Evolutionary conservation across 2,329 filamentous ascomycete genomes (phyloP), one percentile per base, ranked within the genome.

Genomic region (Xylaria sp.): DNA sequence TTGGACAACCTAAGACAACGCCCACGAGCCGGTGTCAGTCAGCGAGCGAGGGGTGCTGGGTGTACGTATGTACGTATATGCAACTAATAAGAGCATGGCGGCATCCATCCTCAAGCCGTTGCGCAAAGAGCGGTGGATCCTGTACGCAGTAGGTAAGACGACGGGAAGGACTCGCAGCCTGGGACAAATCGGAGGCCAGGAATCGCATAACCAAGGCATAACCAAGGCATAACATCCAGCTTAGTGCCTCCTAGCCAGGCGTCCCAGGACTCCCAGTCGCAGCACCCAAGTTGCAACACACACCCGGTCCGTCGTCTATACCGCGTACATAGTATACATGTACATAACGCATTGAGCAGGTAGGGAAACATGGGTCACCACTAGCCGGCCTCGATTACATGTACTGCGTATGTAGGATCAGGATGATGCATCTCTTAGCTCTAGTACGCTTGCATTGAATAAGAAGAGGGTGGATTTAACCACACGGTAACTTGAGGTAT

Each of bases 61-160:
- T 61, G 50, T 31, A 33, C 11, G 25, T 15, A 17, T 20, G 42
- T 44, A n/a, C 17, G n/a, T 54, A 29, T 64, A 70, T 68, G 68
- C 63, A 63, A 64, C 61, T 69, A 69, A 68, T 65, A 69, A 64
- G 61, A 62, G 61, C 60, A 63, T 68, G n/a, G n/a, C n/a, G n/a
- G n/a, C n/a, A n/a, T n/a, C n/a, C 50, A 29, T 67, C 61, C 47
- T 68, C 61, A 49, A 63, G 63, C 55, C 54, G 45, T 47, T 20
- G 42, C 38, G 53, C 61, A 60, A 68, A 69, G 65, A 61, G 70
- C 68, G 67, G 68, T 71, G 71, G 73, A 71, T 71, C 72, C 72
- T 74, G 72, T 69, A 65, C 58, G 67, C 70, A 72, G 72, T 69
- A 65, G 61, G 67, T 71, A 72, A 72, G 67, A 70, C 67, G 61